These are phyloP conservation scores for Mycena polygramma DNA, from an alignment of 768 basidiomycete species.

Conservation along the genomic window DNA sequence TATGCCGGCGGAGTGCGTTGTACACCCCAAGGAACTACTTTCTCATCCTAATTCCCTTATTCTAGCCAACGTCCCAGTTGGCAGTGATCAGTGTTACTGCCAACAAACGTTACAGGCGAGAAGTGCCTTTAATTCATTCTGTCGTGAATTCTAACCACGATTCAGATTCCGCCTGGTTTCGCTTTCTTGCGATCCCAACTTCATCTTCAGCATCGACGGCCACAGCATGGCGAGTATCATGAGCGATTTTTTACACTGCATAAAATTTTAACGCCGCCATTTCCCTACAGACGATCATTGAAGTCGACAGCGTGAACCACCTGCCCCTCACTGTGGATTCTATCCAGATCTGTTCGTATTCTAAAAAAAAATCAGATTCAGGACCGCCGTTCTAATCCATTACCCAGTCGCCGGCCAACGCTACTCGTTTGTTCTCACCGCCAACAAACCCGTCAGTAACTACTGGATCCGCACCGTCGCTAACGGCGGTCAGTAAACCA, in stretches of 20 bases:
- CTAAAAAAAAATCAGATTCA: too few species aligned
- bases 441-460: conserved; percentile 56
- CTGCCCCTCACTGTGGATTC: conserved; percentile 41
- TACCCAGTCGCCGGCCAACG: conserved; percentile 46
- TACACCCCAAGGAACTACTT: not conserved
- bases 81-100: conserved; percentile 48
- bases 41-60: not conserved
- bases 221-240: conserved; percentile 42
- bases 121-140: too few species aligned
- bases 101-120: conserved; percentile 47
- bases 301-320: conserved; percentile 48
- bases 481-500: too few species aligned
- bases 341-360: conserved; percentile 25
- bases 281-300: conserved; percentile 42
- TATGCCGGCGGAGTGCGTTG: conserved; percentile 40
- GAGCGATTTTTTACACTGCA: too few species aligned
- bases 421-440: conserved; percentile 55
- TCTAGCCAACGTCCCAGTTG: conserved; percentile 42
- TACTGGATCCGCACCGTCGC: conserved; percentile 57
- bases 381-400: not conserved
- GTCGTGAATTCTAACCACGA: too few species aligned
- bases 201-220: conserved; percentile 39
- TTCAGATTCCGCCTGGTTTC: conserved; percentile 14
- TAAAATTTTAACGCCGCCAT: too few species aligned
- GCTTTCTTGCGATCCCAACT: conserved; percentile 26